Conservation (phyloP, 345 rosid species). For the Luvunga scandens region DNA sequence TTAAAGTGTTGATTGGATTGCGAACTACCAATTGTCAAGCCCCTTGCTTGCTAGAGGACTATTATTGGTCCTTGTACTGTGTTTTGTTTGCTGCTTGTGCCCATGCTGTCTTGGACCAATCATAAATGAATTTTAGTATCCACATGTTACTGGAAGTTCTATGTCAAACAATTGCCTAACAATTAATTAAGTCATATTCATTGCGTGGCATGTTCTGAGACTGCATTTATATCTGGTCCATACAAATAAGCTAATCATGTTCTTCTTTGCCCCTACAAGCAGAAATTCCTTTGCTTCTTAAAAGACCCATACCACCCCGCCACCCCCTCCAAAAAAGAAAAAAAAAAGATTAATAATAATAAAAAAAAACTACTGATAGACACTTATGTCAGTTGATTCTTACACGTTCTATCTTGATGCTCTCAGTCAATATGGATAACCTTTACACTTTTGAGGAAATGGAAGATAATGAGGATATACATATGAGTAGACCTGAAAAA, state of each 20-base stretch:
- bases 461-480: not conserved
- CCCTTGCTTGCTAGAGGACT: not conserved
- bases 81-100: not conserved
- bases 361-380: not conserved
- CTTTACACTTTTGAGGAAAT: not conserved
- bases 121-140: not conserved
- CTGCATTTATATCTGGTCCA: not conserved
- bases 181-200: not conserved
- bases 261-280: not conserved
- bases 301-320: not conserved
- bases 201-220: not conserved
- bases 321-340: no score
- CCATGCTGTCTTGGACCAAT: not conserved
- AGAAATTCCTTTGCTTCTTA: not conserved
- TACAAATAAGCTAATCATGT: not conserved
- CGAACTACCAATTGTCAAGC: not conserved
- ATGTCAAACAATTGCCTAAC: not conserved
- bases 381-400: not conserved
- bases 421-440: not conserved
- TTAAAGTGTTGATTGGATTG: not conserved
- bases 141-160: not conserved
- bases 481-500: not conserved
- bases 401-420: not conserved
- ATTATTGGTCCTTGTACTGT: slow-evolving; percentile 6
- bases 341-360: not conserved